Conservation (phyloP, 805 yeast genomes). For the Candida methanosorbosa region DNA sequence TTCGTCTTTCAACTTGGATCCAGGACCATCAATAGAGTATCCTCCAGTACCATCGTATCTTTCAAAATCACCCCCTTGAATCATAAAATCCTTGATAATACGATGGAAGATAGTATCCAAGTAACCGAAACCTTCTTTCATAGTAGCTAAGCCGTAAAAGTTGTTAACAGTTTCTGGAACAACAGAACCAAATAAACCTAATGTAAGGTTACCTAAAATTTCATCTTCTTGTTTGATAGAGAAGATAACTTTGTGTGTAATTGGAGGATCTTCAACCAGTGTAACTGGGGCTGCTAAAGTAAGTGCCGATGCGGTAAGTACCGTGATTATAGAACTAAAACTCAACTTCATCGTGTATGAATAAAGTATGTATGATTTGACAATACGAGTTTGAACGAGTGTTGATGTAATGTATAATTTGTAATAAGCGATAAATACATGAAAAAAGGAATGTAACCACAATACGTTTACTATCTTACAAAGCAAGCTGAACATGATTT, state of each 20-base stretch:
- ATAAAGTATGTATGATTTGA: too few species aligned
- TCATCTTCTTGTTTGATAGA: conserved; percentile 25
- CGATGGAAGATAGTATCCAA: conserved; percentile 62
- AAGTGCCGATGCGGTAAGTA: too few species aligned
- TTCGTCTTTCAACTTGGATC: conserved; percentile 57
- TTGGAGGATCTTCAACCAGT: conserved; percentile 32
- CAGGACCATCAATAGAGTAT: conserved; percentile 41
- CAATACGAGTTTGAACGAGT: too few species aligned
- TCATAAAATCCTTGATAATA: conserved; percentile 63
- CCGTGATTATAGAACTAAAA: too few species aligned
- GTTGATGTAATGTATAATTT: too few species aligned
- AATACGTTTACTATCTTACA: too few species aligned
- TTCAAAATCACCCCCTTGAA: conserved; percentile 86
- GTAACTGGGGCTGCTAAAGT: neutral
- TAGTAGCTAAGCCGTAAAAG: conserved; percentile 41
- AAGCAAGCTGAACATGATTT: too few species aligned
- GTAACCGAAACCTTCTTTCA: conserved; percentile 34
- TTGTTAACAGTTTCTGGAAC: conserved; percentile 58
- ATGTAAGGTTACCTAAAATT: conserved; percentile 33
- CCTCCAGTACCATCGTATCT: conserved; percentile 67
- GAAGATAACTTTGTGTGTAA: conserved; percentile 38
- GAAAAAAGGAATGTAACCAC: too few species aligned
- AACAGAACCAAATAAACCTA: conserved; percentile 59
- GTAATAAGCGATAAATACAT: neutral
- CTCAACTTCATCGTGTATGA: too few species aligned